Base-by-base conservation (phyloP, 164 flowering plant genomes). In the Piper betle region DNA sequence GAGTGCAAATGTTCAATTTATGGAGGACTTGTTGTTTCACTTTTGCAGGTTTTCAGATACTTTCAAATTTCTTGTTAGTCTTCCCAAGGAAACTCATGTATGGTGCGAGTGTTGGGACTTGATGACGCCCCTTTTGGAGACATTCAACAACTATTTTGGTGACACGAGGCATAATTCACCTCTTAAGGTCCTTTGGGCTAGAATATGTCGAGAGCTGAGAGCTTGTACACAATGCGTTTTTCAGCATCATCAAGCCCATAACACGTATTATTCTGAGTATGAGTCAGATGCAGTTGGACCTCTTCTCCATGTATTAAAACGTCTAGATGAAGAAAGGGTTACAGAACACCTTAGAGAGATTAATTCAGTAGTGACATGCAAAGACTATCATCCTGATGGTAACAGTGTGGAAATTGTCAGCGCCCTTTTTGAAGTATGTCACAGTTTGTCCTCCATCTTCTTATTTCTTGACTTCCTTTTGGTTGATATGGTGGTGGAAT, bases 91-190 rank as follows among this genome's bases (percentile, higher is more conserved):
- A 59, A 69, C 56, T 33, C 98, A 92, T 68, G 77, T 85, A 5
- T 92, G 98, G 98, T 92, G 98, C 69, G 82, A 82, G 50, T 74
- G 66, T 48, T 77, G 85, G 86, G 96, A 83, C 57, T 55, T 92
- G 62, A 92, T 92, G 91, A 87, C 86, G 8, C 93, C 96, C 57
- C 87, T 88, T 57, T 57, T 92, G 67, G 98, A 92, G 77, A 83
- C 95, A 13, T 87, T 89, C 63, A 85, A 80, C 65, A 80, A 85
- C 68, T 89, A 81, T 73, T 80, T 66, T 55, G 83, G 81, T 63
- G 87, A 86, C 72, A 84, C 78, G 50, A 46, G 72, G 16, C 40
- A 59, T 6, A 81, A 81, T 72, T 79, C 93, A 66, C 96, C 92
- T 70, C 91, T 87, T 20, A 87, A 77, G 68, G 60, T 75, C 57